A percentile compares a stretch with the other conserved stretches of the same genome.
Conservation (phyloP, 192 early-diverging fungal species). For the Chytriomyces hyalinus region DNA sequence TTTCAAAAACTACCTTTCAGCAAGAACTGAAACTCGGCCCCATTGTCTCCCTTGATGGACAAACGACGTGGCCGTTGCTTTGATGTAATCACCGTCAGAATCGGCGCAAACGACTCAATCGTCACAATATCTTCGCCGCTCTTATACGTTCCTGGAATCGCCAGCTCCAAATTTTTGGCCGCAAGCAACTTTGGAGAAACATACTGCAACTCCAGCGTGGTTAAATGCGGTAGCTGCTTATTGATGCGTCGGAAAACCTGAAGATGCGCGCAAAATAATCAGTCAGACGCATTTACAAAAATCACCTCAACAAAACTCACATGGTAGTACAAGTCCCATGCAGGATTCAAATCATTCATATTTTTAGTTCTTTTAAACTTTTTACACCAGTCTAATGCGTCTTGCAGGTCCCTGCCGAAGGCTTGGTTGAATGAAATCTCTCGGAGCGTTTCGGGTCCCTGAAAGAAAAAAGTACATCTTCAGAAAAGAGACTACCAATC, state of each 20-base stretch:
- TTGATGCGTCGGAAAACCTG: conserved; percentile 75
- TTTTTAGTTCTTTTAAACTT: conserved; percentile 78
- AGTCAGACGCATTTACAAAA: background rate
- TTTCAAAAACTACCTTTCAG: conserved; percentile 72
- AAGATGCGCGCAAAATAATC: background rate
- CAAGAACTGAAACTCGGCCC: conserved; percentile 85
- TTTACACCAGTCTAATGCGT: conserved; percentile 84
- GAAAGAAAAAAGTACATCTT: conserved; percentile 1
- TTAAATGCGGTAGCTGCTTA: conserved; percentile 81
- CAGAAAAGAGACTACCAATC: conserved; percentile 23
- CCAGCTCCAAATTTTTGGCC: conserved; percentile 83
- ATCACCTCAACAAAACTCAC: conserved; percentile 38
- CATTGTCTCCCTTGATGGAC: conserved; percentile 85
- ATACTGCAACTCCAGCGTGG: conserved; percentile 84
- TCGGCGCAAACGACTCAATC: conserved; percentile 85
- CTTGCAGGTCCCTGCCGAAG: conserved; percentile 83
- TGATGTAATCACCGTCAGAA: conserved; percentile 83
- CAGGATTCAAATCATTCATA: conserved; percentile 84
- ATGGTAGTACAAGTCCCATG: conserved; percentile 91
- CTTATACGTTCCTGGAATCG: conserved; percentile 89
- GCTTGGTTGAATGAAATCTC: conserved; percentile 92
- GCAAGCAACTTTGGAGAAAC: conserved; percentile 86
- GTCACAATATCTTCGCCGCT: conserved; percentile 84
- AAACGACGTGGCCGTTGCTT: conserved; percentile 91
- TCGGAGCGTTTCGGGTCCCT: conserved; percentile 85